Base-by-base conservation (phyloP, 2,329 filamentous ascomycete species). In the Xylaria sp. region DNA sequence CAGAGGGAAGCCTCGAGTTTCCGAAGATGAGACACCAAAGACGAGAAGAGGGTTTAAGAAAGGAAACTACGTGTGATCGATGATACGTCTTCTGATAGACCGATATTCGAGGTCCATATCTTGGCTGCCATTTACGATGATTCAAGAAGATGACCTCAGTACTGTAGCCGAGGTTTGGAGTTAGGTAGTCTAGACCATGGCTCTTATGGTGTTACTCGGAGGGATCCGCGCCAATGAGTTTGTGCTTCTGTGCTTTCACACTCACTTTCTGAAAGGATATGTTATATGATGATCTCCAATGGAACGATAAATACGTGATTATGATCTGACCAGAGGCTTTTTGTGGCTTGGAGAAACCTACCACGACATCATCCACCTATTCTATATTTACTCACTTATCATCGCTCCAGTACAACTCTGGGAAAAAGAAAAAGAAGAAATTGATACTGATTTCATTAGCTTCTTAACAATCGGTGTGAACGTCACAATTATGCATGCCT, bases 1-100 rank as follows among this genome's bases (percentile, higher is more conserved):
- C n/a, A 72, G 67, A 73, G 75, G 15, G 62, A 42, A n/a, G 74
- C 70, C 1, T 74, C 78, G 75, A 77, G 65, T 40, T 77, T 4
- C 62, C 60, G 3, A 80, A 80, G 63, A 69, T 20, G 72, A 75
- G 36, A 77, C 77, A 11, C 77, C 77, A 0, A 73, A 77, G 17
- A 63, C 74, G 51, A 78, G 74, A 66, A 75, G 76, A 23, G 78
- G 78, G 0, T 78, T 79, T 13, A 74, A 80, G 74, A 75, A 77
- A 57, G 76, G 75, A 13, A 31, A 4, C 23, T 58, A 26, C n/a
- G 33, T 40, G 11, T 15, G 26, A 28, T 31, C 10, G 15, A 2
- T 15, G 26, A 53, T 53, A n/a, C 15, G 38, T 40, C 13, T 31
- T 31, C 10, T 17, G 17, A 31, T 48, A 13, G 5, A 48, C 20